A percentile compares a stretch with the other conserved stretches of the same genome.
These are phyloP conservation scores for Dalbergia oliveri DNA, from an alignment of 306 rosid genomes.

Conservation along the genomic window DNA sequence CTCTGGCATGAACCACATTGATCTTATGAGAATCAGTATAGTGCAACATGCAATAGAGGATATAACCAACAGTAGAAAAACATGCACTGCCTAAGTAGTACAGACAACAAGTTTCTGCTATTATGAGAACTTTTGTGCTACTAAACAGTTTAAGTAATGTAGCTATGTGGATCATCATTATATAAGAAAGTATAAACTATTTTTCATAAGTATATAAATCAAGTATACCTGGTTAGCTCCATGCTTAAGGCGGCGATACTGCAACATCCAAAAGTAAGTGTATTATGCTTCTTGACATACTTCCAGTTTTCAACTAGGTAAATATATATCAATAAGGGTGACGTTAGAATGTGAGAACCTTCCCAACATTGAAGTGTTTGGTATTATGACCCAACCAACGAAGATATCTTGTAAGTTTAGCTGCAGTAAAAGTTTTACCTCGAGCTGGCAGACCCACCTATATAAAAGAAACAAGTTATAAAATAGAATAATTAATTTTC, in stretches of 20 bases:
- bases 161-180: slow-evolving; percentile 9
- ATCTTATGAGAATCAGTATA: background rate
- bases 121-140: slow-evolving; percentile 17
- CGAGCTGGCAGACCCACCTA: slow-evolving; percentile 99
- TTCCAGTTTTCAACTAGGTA: slow-evolving; percentile 33
- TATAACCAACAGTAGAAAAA: slow-evolving; percentile 10
- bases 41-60: slow-evolving; percentile 10
- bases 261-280: slow-evolving; percentile 50
- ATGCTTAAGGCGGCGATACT: slow-evolving; percentile 99
- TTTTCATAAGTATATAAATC: slow-evolving; percentile 33
- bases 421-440: slow-evolving; percentile 98
- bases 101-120: slow-evolving; percentile 14
- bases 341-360: slow-evolving; percentile 68
- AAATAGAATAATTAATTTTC: slow-evolving; percentile 31
- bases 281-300: slow-evolving; percentile 46
- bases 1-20: background rate
- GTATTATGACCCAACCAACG: slow-evolving; percentile 99
- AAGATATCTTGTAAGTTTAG: slow-evolving; percentile 97
- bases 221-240: slow-evolving; percentile 86
- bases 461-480: slow-evolving; percentile 46
- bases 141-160: slow-evolving; percentile 10
- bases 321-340: slow-evolving; percentile 38
- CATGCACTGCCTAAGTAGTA: background rate
- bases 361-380: slow-evolving; percentile 98
- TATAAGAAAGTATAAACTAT: slow-evolving; percentile 34